phyloP scores from a whole-genome alignment of 164 flowering plant genomes.

The Tinospora cordifolia region DNA sequence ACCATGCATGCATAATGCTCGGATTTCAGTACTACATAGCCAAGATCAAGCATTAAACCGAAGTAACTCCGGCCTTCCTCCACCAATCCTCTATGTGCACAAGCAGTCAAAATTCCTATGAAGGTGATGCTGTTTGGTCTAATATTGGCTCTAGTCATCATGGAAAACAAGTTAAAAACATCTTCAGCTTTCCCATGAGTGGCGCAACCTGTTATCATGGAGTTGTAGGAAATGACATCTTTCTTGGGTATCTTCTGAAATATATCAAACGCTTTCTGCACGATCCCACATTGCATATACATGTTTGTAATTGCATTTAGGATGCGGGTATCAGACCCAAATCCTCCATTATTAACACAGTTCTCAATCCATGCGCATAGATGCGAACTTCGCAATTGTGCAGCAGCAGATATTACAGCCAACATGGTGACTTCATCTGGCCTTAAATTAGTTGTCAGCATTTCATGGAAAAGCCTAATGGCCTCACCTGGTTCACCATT shows the following conservation, averaged over 20 bases:
- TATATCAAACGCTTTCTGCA: not conserved
- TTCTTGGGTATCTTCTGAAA: conserved; percentile 13
- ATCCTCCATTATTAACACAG: conserved; percentile 6
- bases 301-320: conserved; percentile 13
- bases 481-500: conserved; percentile 16
- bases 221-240: conserved; percentile 15
- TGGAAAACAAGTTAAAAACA: conserved; percentile 11
- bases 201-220: conserved; percentile 21
- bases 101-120: conserved; percentile 12
- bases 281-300: conserved; percentile 18
- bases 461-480: conserved; percentile 14
- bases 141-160: conserved; percentile 13
- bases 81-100: conserved; percentile 19
- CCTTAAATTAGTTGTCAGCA: conserved; percentile 9
- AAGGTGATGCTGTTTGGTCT: conserved; percentile 17
- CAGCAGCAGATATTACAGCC: conserved; percentile 10
- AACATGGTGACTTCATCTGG: conserved; percentile 12
- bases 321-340: conserved; percentile 7
- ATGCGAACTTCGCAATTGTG: conserved; percentile 10
- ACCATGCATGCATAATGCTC: conserved; percentile 23
- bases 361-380: conserved; percentile 14
- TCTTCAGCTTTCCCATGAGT: conserved; percentile 15
- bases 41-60: conserved; percentile 12
- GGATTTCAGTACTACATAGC: conserved; percentile 4
- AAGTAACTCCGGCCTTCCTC: conserved; percentile 17